A percentile compares a stretch with the other conserved stretches of the same genome.
phyloP scores from a whole-genome alignment of 371 early-diverging fungal species.

The Rhizopus delemar region DNA sequence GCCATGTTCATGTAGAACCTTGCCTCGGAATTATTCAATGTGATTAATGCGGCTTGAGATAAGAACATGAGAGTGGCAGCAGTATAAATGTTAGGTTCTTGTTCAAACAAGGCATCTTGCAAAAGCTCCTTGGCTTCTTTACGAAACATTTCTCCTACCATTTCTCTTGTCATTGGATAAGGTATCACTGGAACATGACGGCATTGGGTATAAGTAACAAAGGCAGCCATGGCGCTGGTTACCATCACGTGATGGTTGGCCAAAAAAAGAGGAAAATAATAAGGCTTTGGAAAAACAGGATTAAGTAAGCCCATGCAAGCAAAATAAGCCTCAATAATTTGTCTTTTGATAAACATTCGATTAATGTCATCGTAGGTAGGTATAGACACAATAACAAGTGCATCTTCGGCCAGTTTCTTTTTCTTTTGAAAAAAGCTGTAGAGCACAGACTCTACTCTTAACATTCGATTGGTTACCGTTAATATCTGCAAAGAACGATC shows the following conservation, averaged over 20 bases:
- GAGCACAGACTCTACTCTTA: slow-evolving; percentile 31
- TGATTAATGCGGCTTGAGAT: slow-evolving; percentile 27
- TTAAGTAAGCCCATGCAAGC: slow-evolving; percentile 22
- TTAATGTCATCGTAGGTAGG: slow-evolving; percentile 2
- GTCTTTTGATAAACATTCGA: slow-evolving; percentile 13
- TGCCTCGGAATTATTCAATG: slow-evolving; percentile 33
- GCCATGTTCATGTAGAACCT: slow-evolving; percentile 35
- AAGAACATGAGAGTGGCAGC: slow-evolving; percentile 28
- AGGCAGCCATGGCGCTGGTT: slow-evolving; percentile 34
- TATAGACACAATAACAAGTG: neutral
- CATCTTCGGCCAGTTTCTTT: slow-evolving; percentile 5
- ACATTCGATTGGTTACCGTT: slow-evolving; percentile 31
- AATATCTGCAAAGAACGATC: slow-evolving; percentile 21
- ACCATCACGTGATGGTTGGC: slow-evolving; percentile 25
- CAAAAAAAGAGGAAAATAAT: slow-evolving; percentile 27
- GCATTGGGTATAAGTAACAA: slow-evolving; percentile 34
- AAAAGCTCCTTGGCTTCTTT: slow-evolving; percentile 31
- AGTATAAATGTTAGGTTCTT: slow-evolving; percentile 32
- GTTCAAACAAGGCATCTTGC: slow-evolving; percentile 37
- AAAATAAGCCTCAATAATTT: slow-evolving; percentile 31
- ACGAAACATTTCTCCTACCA: slow-evolving; percentile 27
- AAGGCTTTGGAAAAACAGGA: slow-evolving; percentile 29
- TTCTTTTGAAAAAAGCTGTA: slow-evolving; percentile 29
- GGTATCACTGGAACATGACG: slow-evolving; percentile 22
- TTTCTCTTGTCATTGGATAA: slow-evolving; percentile 20